These are phyloP conservation scores for Botryosphaeria dothidea DNA, from an alignment of 2,329 filamentous ascomycete species.

Conservation along the genomic window DNA sequence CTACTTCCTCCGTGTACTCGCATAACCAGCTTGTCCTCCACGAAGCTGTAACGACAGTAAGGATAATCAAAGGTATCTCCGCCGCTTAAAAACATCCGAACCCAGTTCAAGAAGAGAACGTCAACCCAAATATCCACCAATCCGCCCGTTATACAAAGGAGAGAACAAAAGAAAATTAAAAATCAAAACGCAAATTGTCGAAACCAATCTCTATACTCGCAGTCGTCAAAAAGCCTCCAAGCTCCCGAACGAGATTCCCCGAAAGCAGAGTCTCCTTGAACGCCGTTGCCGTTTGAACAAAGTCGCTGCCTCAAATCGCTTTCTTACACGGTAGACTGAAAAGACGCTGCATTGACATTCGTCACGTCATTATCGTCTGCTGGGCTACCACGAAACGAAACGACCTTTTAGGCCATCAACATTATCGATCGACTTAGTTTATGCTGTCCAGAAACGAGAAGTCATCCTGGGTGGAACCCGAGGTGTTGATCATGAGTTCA, in stretches of 20 bases:
- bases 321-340: slow-evolving; percentile 11
- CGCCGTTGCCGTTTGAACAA: slow-evolving; percentile 14
- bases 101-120: slow-evolving; percentile 10
- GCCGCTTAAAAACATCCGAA: neutral
- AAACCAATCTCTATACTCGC: slow-evolving; percentile 12
- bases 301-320: slow-evolving; percentile 7
- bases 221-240: neutral
- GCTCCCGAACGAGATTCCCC: neutral
- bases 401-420: neutral
- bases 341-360: slow-evolving; percentile 12
- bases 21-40: neutral
- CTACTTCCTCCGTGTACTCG: neutral
- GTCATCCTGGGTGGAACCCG: slow-evolving; percentile 2
- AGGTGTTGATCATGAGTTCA: slow-evolving; percentile 12
- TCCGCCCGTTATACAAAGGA: slow-evolving; percentile 9
- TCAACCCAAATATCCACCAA: neutral
- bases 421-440: neutral
- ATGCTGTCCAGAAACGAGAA: slow-evolving; percentile 8
- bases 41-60: slow-evolving; percentile 17
- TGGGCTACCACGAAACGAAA: neutral
- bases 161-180: slow-evolving; percentile 11
- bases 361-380: slow-evolving; percentile 6
- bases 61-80: slow-evolving; percentile 12
- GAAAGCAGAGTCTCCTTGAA: slow-evolving; percentile 1
- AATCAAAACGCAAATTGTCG: slow-evolving; percentile 1